Percentiles rank a stretch among this genome's conserved stretches.
These are phyloP conservation scores for carrot (Daucus carota) DNA, from an alignment of 129 eudicot species.

Conservation along the genomic window DH1_v3.0 NC_030381.2:33535501-33536000, in stretches of 20 bases:
- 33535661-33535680: constrained; percentile 7
- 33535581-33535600: not conserved
- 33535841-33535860: not conserved
- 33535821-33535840: not conserved
- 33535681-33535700: constrained; percentile 2
- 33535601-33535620: not conserved
- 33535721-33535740: constrained; percentile 10
- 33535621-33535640: not conserved
- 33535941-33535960: constrained; percentile 6
- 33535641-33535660: not conserved
- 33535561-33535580: no score
- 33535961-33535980: constrained; percentile 10
- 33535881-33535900: constrained; percentile 21
- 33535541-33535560: no score
- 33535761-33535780: constrained; percentile 13
- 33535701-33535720: constrained; percentile 2
- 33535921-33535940: constrained; percentile 32
- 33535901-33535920: constrained; percentile 29
- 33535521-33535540: no score
- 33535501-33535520: no score
- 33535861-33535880: not conserved
- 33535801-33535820: no score
- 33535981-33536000: not conserved
- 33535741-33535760: not conserved
- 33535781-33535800: constrained; percentile 9